phyloP scores from a whole-genome alignment of 2,329 filamentous ascomycete species.

The Balansia obtecta region DNA sequence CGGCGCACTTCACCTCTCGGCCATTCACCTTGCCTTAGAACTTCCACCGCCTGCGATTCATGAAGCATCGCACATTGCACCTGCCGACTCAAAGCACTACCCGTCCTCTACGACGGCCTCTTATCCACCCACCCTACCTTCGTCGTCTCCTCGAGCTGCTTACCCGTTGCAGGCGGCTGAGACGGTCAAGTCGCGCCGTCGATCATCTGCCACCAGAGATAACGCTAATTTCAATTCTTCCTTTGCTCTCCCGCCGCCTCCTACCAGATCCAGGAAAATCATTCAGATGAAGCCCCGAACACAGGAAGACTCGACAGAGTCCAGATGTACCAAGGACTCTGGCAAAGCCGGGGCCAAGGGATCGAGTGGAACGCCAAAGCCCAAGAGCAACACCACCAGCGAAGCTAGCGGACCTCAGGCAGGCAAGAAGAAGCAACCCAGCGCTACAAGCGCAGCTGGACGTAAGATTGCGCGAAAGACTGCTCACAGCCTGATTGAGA shows the following conservation, averaged over 20 bases:
- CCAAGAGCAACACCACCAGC: constrained; percentile 4
- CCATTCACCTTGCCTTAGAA: constrained; percentile 57
- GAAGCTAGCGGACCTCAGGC: constrained; percentile 10
- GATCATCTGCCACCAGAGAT: constrained; percentile 32
- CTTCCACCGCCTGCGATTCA: constrained; percentile 65
- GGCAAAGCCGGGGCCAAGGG: constrained; percentile 13
- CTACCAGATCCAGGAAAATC: constrained; percentile 85
- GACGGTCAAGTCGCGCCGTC: constrained; percentile 40
- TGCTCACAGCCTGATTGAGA: constrained; percentile 88
- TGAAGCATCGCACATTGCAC: constrained; percentile 30
- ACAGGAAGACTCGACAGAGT: constrained; percentile 24
- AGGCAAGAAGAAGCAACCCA: constrained; percentile 65
- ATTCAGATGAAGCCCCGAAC: constrained; percentile 84
- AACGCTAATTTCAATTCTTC: constrained; percentile 37
- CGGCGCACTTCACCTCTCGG: constrained; percentile 44
- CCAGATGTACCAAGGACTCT: constrained; percentile 13
- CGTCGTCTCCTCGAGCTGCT: constrained; percentile 13
- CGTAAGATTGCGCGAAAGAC: constrained; percentile 93
- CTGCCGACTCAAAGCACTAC: constrained; percentile 19
- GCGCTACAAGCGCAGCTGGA: constrained; percentile 70
- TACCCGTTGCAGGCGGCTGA: constrained; percentile 38
- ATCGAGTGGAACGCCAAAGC: constrained; percentile 9
- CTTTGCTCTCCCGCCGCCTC: constrained; percentile 81
- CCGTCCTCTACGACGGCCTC: constrained; percentile 11
- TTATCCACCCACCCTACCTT: constrained; percentile 8